Conservation (phyloP, 1,284 basidiomycete species). For the Moesziomyces aphidis region DNA sequence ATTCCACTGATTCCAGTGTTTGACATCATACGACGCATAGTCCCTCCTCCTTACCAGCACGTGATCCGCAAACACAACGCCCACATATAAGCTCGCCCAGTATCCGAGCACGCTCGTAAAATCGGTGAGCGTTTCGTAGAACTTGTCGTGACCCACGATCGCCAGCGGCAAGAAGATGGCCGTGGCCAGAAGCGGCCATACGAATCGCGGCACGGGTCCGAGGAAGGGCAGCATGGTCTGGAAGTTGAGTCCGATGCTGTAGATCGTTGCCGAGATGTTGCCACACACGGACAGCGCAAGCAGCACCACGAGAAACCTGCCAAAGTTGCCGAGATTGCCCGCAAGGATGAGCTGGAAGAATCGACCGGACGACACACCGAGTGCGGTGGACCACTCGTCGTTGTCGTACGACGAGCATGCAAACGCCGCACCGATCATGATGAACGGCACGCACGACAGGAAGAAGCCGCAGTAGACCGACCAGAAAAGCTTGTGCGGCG, state of each 20-base stretch:
- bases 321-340: slow-evolving; percentile 76
- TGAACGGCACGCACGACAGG: slow-evolving; percentile 73
- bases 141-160: slow-evolving; percentile 75
- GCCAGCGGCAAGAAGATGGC: slow-evolving; percentile 78
- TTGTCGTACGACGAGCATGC: slow-evolving; percentile 73
- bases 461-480: slow-evolving; percentile 75
- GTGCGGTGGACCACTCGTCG: slow-evolving; percentile 70
- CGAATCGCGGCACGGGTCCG: slow-evolving; percentile 79
- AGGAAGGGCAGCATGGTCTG: slow-evolving; percentile 79
- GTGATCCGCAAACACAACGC: slow-evolving; percentile 74
- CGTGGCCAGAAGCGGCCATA: slow-evolving; percentile 83
- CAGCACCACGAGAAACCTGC: slow-evolving; percentile 86
- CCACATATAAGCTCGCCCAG: slow-evolving; percentile 76
- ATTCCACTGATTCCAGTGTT: slow-evolving; percentile 72
- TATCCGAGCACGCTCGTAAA: slow-evolving; percentile 75
- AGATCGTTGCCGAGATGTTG: slow-evolving; percentile 83
- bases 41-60: slow-evolving; percentile 73
- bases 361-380: slow-evolving; percentile 72
- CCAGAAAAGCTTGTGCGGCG: slow-evolving; percentile 72
- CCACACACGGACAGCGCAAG: slow-evolving; percentile 79
- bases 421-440: slow-evolving; percentile 73
- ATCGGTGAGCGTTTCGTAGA: slow-evolving; percentile 73
- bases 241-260: slow-evolving; percentile 58
- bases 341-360: slow-evolving; percentile 80
- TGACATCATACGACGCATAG: slow-evolving; percentile 72